Base-by-base conservation (phyloP, 768 basidiomycete species). In the Leucosporidium creatinivorum region DNA sequence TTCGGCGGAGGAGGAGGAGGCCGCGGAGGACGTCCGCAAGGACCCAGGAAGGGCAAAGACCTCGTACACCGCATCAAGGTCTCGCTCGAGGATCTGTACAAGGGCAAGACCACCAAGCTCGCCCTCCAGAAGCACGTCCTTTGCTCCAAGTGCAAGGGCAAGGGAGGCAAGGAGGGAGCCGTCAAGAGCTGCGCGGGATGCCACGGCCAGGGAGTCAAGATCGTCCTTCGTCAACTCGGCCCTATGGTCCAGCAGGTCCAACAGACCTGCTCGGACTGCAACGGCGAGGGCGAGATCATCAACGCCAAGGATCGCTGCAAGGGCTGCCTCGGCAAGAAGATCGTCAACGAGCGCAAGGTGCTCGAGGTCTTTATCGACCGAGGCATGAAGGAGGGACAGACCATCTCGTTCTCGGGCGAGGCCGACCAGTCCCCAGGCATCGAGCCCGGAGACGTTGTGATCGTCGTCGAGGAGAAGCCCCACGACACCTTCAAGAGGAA, bases 171-270 rank as follows among this genome's bases (percentile, higher is more conserved):
- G 80, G 93, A 96, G 23, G 96, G 94, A 64, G 89, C 96, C 61
- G 91, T 96, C 70, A 85, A 86, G 77, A 75, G 82, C 31, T 99
- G 96, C 80, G 70, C 78, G 52, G 75, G 81, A 19, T 99, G 96
- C 81, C 83, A 81, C 75, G 96, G 96, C 65, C 90, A 91, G 72
- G 96, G 96, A 75, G 80, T 93, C 81, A 89, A 87, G 78, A 79
- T 97, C 76, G 91, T 88, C 61, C 81, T 98, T 69, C 89, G 96
- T 69, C 96, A 98, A 79, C 89, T 99, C 86, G 96, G 96, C 31
- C 96, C 96, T 7, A 99, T 99, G 96, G 91, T 99, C 74, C 96
- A 99, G 80, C 94, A 99, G 80, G 90, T 98, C 73, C 96, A 98
- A 78, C 89, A 91, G 62, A 83, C 86, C 55, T 99, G 96, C 81